Base-by-base conservation (phyloP, 345 rosid genomes). In the Aquilaria malaccensis region DNA sequence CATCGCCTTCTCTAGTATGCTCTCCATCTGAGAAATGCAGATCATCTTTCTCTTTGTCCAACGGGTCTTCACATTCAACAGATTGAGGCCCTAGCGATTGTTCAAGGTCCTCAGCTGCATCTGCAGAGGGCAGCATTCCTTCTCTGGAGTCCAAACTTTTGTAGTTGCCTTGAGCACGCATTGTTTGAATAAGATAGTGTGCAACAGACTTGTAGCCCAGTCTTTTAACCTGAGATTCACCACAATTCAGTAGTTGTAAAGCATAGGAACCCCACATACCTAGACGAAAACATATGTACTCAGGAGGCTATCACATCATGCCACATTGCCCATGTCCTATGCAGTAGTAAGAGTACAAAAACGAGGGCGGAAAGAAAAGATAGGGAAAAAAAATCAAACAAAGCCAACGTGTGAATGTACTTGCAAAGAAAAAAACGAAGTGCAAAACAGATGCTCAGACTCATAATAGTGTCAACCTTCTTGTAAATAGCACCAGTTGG, bases 201-300 rank as follows among this genome's bases (percentile, higher is more conserved):
- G 80, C 78, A 4, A 76, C 78, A 11, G 80, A 76, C 49, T 72
- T 73, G 22, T 67, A 76, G 13, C 83, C 83, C 46, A 76, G 45
- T 14, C 6, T 48, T 46, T 0, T 30, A 59, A 74, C 72, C 80
- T 74, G 60, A 59, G 67, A 62, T 41, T 1, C 45, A 47, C 45
- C 30, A 33, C 60, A 57, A 57, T 57, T 13, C 30, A n/a, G 46
- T 22, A 43, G 56, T 52, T 55, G n/a, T 6, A 32, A n/a, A 61
- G 49, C 13, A 22, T 22, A 22, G 22, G 22, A 22, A 50, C 9
- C 7, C 13, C 45, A 49, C 5, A 3, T 46, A 49, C 4, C 45
- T 33, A 56, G 9, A 22, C 1, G 22, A 22, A 22, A 22, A 22
- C 22, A 22, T 22, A 22, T 22, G 22, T 22, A 22, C 22, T 22